Evolutionary conservation across 2,329 filamentous ascomycete species (phyloP), one percentile per base, ranked within the genome.

Genomic region (Fusarium pseudocircinatum): DNA sequence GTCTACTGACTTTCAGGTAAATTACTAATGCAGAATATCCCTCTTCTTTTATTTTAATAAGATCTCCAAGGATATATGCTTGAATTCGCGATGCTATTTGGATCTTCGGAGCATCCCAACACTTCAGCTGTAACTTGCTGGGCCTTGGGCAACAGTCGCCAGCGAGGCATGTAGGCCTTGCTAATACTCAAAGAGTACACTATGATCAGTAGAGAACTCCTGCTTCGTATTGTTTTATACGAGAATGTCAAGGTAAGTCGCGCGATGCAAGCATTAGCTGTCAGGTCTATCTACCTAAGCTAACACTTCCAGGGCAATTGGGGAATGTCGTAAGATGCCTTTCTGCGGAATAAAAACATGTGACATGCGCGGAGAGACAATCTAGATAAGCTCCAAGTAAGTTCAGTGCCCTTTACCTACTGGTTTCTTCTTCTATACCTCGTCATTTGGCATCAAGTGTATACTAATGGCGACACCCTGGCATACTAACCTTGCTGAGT

Each of bases 321-420:
- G 26, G 6, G 26, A 22, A 28, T 22, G 7, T 5, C 42, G 8
- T 4, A 4, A 13, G 16, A 13, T 26, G 7, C 9, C 24, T 18
- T 44, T 18, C 16, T 26, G 16, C 6, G 11, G 6, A 18, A 18
- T 8, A 6, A 1, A 26, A 26, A 9, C 7, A 18, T 44, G n/a
- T 3, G 6, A 11, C 22, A n/a, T 42, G 2, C 22, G 4, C 39
- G n/a, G 4, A 40, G 14, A 1, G 2, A 8, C 1, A 0, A 43
- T 8, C 11, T 26, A 7, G n/a, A 8, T 13, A 2, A 20, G 16
- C 2, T 3, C 15, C 2, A 12, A 15, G n/a, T 8, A 18, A 18
- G 2, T 8, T 43, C 16, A 18, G 6, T 43, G 11, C 6, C 14
- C 22, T 42, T 11, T 44, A 26, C 16, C 7, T 26, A 18, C 11